Base-by-base conservation (phyloP, 116 monocot genomes). In the Cymodocea nodosa region DNA sequence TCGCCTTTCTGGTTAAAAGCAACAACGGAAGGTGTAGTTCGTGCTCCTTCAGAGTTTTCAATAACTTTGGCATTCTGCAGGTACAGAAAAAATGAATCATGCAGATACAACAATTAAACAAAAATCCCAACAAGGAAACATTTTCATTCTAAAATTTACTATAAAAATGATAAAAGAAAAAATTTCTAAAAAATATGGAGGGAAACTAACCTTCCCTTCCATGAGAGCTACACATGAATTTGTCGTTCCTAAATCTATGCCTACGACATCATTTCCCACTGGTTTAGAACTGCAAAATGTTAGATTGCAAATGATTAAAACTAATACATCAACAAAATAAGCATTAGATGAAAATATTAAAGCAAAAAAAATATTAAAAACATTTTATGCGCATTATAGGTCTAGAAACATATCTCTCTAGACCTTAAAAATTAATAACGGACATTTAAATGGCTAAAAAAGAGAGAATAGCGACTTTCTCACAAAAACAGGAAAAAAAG, bases 1-100 rank as follows among this genome's bases (percentile, higher is more conserved):
- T 81, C 81, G 20, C 81, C 73, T 59, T 81, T 81, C 73, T 81
- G 76, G 68, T 81, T 81, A 64, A 81, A 81, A 44, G 81, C 76
- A 20, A 81, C 73, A 16, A 81, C 70, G 12, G 81, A 81, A 15
- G 81, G 81, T 19, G 81, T 81, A 13, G 81, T 81, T 25, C 76
- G 73, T 65, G 81, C 72, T 35, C 81, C 81, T 70, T 81, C 81
- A 56, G 81, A 60, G 64, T 81, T 81, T 61, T 81, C 81, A 20
- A 81, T 81, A 6, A 81, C 81, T 65, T 76, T 81, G 4, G 81
- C 59, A 66, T 76, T 81, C 81, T 81, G 69, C 58, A 36, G 54
- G 35, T 10, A 60, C 17, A 25, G 11, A 19, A 35, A 35, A 2
- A 35, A 60, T 14, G 25, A 44, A 44, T 5, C 13, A 60, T 30